phyloP scores from a whole-genome alignment of 2,329 filamentous ascomycete species.

The Calonectria pseudoturangicola region DNA sequence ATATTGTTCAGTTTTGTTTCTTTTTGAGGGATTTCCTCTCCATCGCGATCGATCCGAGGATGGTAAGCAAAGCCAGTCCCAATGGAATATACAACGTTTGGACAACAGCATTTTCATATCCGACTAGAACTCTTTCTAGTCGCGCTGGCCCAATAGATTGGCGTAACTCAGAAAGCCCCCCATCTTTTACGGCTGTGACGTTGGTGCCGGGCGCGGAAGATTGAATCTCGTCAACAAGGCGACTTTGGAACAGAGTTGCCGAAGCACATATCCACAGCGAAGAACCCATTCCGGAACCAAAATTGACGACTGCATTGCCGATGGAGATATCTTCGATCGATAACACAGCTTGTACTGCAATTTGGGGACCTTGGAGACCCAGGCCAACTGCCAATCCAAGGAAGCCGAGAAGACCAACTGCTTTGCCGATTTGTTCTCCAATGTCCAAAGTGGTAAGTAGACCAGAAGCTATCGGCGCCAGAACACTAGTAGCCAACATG shows the following conservation, averaged over 20 bases:
- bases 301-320: slow-evolving; percentile 50
- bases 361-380: slow-evolving; percentile 48
- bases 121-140: slow-evolving; percentile 41
- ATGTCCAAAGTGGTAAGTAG: slow-evolving; percentile 50
- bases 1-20: slow-evolving; percentile 41
- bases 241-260: slow-evolving; percentile 50
- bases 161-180: slow-evolving; percentile 44
- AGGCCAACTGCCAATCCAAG: slow-evolving; percentile 49
- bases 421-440: slow-evolving; percentile 48
- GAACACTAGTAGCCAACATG: slow-evolving; percentile 49
- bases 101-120: slow-evolving; percentile 49
- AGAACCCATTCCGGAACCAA: slow-evolving; percentile 50
- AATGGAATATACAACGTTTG: slow-evolving; percentile 52
- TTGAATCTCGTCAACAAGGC: slow-evolving; percentile 44
- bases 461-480: slow-evolving; percentile 48
- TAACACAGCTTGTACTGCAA: slow-evolving; percentile 48
- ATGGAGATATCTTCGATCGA: slow-evolving; percentile 48
- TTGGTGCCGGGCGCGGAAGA: slow-evolving; percentile 38
- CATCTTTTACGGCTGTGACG: slow-evolving; percentile 33
- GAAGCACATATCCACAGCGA: slow-evolving; percentile 52
- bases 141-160: slow-evolving; percentile 40
- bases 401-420: slow-evolving; percentile 44
- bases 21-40: slow-evolving; percentile 51
- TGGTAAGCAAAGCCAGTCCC: slow-evolving; percentile 43
- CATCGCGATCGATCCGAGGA: slow-evolving; percentile 48